These are phyloP conservation scores for Pseudocercospora pini-densiflorae DNA, from an alignment of 2,329 filamentous ascomycete species.

Conservation along the genomic window DNA sequence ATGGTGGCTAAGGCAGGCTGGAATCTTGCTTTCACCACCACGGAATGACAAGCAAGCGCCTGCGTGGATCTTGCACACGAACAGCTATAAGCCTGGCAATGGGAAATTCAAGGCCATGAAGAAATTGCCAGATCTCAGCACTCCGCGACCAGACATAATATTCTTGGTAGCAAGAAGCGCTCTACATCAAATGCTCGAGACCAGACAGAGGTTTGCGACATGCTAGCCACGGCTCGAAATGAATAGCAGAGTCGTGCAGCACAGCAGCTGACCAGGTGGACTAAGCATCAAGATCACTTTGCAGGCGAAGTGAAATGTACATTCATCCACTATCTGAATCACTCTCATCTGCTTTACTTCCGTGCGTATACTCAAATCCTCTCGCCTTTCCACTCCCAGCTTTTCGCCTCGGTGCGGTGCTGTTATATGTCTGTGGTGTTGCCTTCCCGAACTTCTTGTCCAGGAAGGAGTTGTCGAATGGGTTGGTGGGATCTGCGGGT, in stretches of 20 bases:
- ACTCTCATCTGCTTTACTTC: slow-evolving; percentile 13
- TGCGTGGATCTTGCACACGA: no score
- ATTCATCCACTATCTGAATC: neutral
- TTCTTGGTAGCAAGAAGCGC: no score
- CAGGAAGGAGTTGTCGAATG: slow-evolving; percentile 14
- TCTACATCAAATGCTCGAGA: no score
- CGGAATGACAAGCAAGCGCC: no score
- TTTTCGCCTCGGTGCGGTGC: neutral
- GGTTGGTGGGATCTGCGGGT: neutral
- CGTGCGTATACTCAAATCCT: neutral
- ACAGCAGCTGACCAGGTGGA: neutral
- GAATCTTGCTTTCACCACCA: no score
- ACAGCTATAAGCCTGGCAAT: no score
- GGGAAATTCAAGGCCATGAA: no score
- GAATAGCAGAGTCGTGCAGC: neutral
- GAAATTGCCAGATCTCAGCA: no score
- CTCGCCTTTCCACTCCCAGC: neutral
- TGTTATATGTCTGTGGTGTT: neutral
- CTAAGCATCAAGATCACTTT: neutral
- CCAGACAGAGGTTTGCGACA: no score
- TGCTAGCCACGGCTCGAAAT: no score
- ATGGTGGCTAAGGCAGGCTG: no score
- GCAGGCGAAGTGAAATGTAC: neutral
- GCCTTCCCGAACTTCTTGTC: slow-evolving; percentile 24
- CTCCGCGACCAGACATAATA: no score